phyloP scores from a whole-genome alignment of 2,329 filamentous ascomycete species.

The Colletotrichum falcatum region DNA sequence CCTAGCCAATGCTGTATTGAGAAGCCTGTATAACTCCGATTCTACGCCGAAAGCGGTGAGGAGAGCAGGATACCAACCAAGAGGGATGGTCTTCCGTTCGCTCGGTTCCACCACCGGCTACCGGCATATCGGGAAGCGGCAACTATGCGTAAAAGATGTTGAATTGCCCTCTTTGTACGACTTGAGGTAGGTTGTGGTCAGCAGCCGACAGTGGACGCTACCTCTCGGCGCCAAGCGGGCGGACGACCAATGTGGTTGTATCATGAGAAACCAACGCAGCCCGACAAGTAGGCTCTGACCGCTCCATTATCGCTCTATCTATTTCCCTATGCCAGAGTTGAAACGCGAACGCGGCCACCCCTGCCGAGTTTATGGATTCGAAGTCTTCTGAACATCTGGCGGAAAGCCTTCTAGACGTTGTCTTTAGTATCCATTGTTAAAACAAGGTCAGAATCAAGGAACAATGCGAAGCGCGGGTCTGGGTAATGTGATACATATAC shows the following conservation, averaged over 20 bases:
- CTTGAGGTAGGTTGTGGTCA: slow-evolving; percentile 3
- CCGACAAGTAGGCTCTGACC: neutral
- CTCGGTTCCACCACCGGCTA: slow-evolving; percentile 12
- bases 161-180: slow-evolving; percentile 7
- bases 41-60: slow-evolving; percentile 26
- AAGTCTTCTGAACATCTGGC: neutral
- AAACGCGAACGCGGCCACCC: slow-evolving; percentile 13
- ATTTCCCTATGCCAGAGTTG: neutral
- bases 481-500: slow-evolving; percentile 6
- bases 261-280: neutral
- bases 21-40: neutral
- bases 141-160: slow-evolving; percentile 13
- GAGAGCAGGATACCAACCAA: neutral
- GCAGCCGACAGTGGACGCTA: neutral
- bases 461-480: neutral
- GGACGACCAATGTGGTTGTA: neutral
- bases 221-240: neutral
- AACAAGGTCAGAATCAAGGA: neutral
- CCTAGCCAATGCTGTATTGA: neutral
- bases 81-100: neutral
- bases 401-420: neutral
- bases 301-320: neutral
- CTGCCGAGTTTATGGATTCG: slow-evolving; percentile 15
- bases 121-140: slow-evolving; percentile 24
- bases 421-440: neutral